Conservation (phyloP, 2,329 filamentous ascomycete genomes). For the Botryosphaeria dothidea region DNA sequence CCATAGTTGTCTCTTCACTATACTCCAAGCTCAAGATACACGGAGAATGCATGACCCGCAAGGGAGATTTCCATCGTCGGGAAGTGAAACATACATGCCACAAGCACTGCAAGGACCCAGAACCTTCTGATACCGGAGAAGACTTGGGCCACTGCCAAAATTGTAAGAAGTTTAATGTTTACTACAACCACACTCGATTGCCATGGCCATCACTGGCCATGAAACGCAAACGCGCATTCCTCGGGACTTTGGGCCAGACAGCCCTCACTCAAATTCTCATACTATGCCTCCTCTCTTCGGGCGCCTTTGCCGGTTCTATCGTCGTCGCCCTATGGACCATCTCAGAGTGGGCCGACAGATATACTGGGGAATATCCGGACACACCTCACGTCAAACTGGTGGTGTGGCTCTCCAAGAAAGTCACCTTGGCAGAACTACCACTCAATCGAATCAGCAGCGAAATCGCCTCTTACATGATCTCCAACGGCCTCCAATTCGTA, state of each 20-base stretch:
- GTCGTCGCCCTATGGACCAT: too few relatives aligned
- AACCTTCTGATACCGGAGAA: slow-evolving; percentile 25
- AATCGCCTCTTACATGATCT: slow-evolving; percentile 28
- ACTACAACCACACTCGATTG: slow-evolving; percentile 26
- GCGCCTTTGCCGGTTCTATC: too few relatives aligned
- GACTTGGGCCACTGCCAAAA: slow-evolving; percentile 36
- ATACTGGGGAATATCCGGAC: slow-evolving; percentile 26
- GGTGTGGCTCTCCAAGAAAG: too few relatives aligned
- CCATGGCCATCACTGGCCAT: slow-evolving; percentile 33
- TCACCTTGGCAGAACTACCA: too few relatives aligned
- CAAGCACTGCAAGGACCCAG: slow-evolving; percentile 30
- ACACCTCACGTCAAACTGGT: too few relatives aligned
- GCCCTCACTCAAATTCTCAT: slow-evolving; percentile 31
- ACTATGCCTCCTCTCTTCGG: slow-evolving; percentile 16
- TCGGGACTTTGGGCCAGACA: slow-evolving; percentile 32
- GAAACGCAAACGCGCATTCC: slow-evolving; percentile 32
- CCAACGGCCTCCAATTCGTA: slow-evolving; percentile 33
- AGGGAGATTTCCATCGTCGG: slow-evolving; percentile 28
- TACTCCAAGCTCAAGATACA: slow-evolving; percentile 30
- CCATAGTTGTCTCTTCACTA: slow-evolving; percentile 31
- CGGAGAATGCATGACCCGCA: slow-evolving; percentile 36
- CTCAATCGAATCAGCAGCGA: slow-evolving; percentile 26
- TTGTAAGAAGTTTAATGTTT: slow-evolving; percentile 30
- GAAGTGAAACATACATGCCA: slow-evolving; percentile 30
- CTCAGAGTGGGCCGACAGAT: slow-evolving; percentile 21